Evolutionary conservation across 768 basidiomycete genomes (phyloP).

Genomic region (Pisolithus tinctorius): DNA sequence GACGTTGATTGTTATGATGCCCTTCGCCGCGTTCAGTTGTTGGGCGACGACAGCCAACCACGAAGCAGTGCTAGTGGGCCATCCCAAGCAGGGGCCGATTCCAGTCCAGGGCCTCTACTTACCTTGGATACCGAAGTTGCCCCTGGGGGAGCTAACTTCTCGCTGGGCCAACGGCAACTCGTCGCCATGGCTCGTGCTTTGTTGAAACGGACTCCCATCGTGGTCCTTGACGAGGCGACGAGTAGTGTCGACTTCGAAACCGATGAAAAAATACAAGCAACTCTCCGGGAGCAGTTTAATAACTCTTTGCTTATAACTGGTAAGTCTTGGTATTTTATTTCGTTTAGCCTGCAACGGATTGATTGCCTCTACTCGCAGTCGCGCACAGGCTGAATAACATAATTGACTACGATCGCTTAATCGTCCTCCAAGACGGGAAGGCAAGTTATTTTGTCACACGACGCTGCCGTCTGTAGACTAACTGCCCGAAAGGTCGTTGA

Average conservation of each 20-base stretch:
- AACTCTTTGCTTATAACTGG: constrained; percentile 68
- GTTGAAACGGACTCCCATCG: constrained; percentile 61
- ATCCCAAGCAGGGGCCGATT: neutral
- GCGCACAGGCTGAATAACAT: constrained; percentile 73
- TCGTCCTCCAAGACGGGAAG: constrained; percentile 58
- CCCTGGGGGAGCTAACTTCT: constrained; percentile 85
- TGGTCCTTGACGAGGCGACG: constrained; percentile 79
- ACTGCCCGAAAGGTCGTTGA: constrained; percentile 37
- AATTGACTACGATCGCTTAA: constrained; percentile 73
- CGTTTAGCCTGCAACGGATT: neutral
- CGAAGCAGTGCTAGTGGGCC: neutral
- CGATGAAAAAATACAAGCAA: constrained; percentile 84
- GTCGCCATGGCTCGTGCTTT: constrained; percentile 83
- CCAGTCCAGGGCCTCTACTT: constrained; percentile 40
- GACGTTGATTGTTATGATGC: constrained; percentile 79
- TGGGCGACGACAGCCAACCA: neutral
- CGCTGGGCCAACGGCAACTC: constrained; percentile 85
- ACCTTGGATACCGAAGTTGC: constrained; percentile 76
- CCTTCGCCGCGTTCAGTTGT: constrained; percentile 25
- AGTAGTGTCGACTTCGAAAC: constrained; percentile 85
- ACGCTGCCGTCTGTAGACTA: neutral
- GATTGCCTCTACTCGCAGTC: constrained; percentile 24
- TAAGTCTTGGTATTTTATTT: constrained; percentile 24
- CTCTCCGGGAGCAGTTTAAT: constrained; percentile 81
- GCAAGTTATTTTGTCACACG: constrained; percentile 21